phyloP scores from a whole-genome alignment of 2,329 filamentous ascomycete species.

The Xylariales sp. region DNA sequence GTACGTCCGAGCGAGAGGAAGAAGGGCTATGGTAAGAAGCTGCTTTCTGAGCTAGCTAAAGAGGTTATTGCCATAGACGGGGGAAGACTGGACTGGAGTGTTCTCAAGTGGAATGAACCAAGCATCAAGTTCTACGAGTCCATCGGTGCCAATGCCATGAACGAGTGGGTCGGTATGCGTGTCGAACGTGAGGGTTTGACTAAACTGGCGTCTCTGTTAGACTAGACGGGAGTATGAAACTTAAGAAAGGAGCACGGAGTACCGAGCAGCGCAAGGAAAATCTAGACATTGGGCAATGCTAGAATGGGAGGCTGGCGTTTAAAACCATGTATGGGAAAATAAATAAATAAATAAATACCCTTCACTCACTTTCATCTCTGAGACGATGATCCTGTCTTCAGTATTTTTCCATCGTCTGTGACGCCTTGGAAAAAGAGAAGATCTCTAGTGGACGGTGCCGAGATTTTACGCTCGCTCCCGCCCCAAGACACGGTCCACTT shows the following conservation, averaged over 20 bases:
- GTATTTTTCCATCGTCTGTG: constrained; percentile 46
- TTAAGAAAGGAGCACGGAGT: background rate
- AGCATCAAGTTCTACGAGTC: constrained; percentile 87
- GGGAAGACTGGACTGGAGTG: constrained; percentile 86
- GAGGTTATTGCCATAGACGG: constrained; percentile 80
- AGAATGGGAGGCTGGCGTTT: background rate
- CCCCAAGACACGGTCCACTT: constrained; percentile 61
- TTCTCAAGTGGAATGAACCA: constrained; percentile 92
- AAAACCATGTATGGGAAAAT: background rate
- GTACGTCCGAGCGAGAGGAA: constrained; percentile 77
- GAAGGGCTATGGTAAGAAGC: constrained; percentile 80
- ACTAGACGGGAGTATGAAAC: constrained; percentile 34
- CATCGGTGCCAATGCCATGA: constrained; percentile 74
- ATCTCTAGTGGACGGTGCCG: constrained; percentile 51
- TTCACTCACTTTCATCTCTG: constrained; percentile 2
- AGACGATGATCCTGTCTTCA: background rate
- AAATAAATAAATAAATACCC: background rate
- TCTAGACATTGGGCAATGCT: background rate
- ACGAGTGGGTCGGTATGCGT: constrained; percentile 80
- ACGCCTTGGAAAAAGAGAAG: constrained; percentile 62
- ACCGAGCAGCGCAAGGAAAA: background rate
- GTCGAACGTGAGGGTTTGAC: constrained; percentile 74
- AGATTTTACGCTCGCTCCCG: constrained; percentile 41
- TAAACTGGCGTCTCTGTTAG: constrained; percentile 65
- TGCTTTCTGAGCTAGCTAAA: constrained; percentile 81